Evolutionary conservation across 2,329 filamentous ascomycete species (phyloP), one percentile per base, ranked within the genome.

Genomic region (Blastomyces parvus): DNA sequence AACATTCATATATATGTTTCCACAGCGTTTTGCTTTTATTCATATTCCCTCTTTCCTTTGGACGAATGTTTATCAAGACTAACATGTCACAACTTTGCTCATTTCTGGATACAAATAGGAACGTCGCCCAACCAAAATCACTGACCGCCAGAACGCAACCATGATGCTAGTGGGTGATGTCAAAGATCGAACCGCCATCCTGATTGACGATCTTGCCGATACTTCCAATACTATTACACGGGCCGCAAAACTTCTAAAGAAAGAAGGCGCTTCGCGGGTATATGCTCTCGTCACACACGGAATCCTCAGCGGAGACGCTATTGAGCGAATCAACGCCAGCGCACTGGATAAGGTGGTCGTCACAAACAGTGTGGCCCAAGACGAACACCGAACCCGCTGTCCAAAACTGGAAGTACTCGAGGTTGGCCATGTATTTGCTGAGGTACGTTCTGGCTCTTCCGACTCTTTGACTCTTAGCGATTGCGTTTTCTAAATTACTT

Each of bases 191-290:
- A 88, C 89, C 61, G 90, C 91, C 68, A 96, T 99, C 70, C 82
- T 99, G 65, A 86, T 99, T 67, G 94, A 99, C 75, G 94, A 99
- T 75, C 81, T 99, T 70, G 90, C 90, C 25, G 94, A 99, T 75
- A 99, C 94, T 0, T 94, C 89, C 63, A 97, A 97, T 78, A 99
- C 94, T 46, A 96, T 97, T 70, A 97, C 93, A 0, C 86, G 94
- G 65, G 94, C 94, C 9, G 94, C 94, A 38, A 97, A 97, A 80
- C 83, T 97, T n/a, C 80, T 97, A 68, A 97, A 97, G 81, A 93
- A 91, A 71, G 91, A 97, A 77, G 86, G 86, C 42, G 94, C 94
- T n/a, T 88, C 87, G 44, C 86, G 86, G 68, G 91, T 97, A 56
- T 96, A 92, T 74, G 94, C 94, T 7, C 83, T 99, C 61, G 84